Conservation (phyloP, 148 eudicot genomes). For the Chenopodium formosanum region DNA sequence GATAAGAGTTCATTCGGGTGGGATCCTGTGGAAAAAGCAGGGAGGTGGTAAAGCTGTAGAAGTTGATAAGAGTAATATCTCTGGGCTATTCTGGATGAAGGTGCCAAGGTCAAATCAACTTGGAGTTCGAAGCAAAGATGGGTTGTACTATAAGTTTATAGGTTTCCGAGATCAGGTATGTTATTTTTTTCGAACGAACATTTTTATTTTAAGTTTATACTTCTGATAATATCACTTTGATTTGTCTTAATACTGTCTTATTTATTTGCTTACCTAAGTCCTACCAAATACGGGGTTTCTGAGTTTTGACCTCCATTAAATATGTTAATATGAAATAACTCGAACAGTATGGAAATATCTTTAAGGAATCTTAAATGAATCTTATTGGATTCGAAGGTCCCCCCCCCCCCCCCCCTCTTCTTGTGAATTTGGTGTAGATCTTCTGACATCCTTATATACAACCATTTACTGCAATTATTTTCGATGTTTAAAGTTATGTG, state of each 20-base stretch:
- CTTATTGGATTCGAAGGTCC: background rate
- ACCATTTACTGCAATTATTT: background rate
- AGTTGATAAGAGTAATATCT: constrained; percentile 67
- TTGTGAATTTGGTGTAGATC: background rate
- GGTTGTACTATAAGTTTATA: constrained; percentile 80
- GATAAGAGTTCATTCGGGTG: constrained; percentile 71
- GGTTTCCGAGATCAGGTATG: constrained; percentile 90
- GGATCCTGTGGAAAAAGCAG: constrained; percentile 86
- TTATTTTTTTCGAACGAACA: background rate
- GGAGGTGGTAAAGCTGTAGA: constrained; percentile 95
- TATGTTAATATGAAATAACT: background rate
- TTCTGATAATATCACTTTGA: background rate
- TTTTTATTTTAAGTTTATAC: background rate
- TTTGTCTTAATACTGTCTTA: background rate
- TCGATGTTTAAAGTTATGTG: background rate
- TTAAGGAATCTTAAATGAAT: background rate
- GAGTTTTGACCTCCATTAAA: background rate
- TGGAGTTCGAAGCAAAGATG: constrained; percentile 76
- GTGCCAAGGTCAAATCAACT: constrained; percentile 89
- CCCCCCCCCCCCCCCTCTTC: too few relatives aligned
- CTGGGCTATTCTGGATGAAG: constrained; percentile 86
- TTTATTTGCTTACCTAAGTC: background rate
- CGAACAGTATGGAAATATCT: background rate
- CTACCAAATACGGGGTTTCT: background rate
- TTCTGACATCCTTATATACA: background rate